Evolutionary conservation across 331 rosid species (phyloP).

Genomic region (Telfairia occidentalis): DNA sequence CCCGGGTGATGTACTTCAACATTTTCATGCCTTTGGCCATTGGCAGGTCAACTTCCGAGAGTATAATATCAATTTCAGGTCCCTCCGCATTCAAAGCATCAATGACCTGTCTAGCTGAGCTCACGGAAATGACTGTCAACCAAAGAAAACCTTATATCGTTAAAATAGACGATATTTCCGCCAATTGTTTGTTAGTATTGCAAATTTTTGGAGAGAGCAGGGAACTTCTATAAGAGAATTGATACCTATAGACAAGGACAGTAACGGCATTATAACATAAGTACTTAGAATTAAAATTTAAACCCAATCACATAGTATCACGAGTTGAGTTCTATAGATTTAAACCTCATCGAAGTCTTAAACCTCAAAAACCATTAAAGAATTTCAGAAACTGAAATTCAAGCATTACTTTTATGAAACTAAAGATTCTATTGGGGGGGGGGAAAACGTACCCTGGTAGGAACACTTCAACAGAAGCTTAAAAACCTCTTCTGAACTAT

Average conservation of each 20-base stretch:
- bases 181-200: background rate
- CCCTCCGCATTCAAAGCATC: constrained; percentile 92
- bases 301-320: background rate
- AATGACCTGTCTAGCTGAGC: constrained; percentile 83
- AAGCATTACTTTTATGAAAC: background rate
- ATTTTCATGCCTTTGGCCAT: constrained; percentile 72
- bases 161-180: background rate
- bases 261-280: background rate
- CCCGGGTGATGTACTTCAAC: constrained; percentile 83
- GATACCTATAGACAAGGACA: background rate
- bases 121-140: constrained; percentile 55
- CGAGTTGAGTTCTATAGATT: background rate
- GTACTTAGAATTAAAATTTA: background rate
- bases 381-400: background rate
- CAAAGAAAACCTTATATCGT: background rate
- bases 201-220: background rate
- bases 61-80: constrained; percentile 78
- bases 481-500: constrained; percentile 54
- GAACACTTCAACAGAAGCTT: constrained; percentile 74
- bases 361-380: background rate
- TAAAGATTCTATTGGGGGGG: background rate
- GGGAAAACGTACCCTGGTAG: constrained; percentile 41
- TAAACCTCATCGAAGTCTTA: background rate
- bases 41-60: constrained; percentile 86
- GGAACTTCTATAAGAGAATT: background rate